phyloP scores from a whole-genome alignment of 1,284 basidiomycete genomes.

The Golubevia sp. region DNA sequence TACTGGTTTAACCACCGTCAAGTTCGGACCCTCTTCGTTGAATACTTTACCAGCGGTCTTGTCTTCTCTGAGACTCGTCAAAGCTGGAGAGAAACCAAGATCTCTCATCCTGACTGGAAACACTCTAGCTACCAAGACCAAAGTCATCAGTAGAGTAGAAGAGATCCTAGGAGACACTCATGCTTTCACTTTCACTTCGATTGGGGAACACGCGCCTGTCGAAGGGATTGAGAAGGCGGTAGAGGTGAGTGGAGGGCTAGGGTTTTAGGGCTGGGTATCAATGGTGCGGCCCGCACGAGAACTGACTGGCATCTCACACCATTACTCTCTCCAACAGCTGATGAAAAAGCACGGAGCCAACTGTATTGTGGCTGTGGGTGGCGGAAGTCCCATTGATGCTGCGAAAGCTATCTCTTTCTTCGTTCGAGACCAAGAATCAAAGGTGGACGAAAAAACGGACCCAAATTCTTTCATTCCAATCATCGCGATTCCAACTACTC shows the following conservation, averaged over 20 bases:
- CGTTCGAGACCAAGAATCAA: constrained; percentile 14
- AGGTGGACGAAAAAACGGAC: constrained; percentile 58
- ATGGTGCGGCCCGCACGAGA: too few species aligned
- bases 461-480: constrained; percentile 64
- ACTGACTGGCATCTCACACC: too few species aligned
- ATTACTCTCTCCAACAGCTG: too few species aligned
- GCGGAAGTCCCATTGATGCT: constrained; percentile 79
- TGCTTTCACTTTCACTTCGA: constrained; percentile 70
- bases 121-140: constrained; percentile 32
- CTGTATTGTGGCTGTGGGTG: constrained; percentile 68
- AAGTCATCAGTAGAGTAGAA: constrained; percentile 23
- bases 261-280: too few species aligned
- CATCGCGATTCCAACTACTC: constrained; percentile 77
- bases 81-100: neutral
- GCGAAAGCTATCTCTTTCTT: constrained; percentile 59
- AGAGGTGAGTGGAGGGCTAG: too few species aligned
- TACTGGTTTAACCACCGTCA: too few species aligned
- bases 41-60: too few species aligned
- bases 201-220: constrained; percentile 77
- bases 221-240: constrained; percentile 68
- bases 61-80: too few species aligned
- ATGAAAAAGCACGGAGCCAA: too few species aligned
- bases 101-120: constrained; percentile 41
- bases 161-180: constrained; percentile 21
- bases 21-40: too few species aligned